Conservation (phyloP, 768 basidiomycete genomes). For the Boletellus emodensis region DNA sequence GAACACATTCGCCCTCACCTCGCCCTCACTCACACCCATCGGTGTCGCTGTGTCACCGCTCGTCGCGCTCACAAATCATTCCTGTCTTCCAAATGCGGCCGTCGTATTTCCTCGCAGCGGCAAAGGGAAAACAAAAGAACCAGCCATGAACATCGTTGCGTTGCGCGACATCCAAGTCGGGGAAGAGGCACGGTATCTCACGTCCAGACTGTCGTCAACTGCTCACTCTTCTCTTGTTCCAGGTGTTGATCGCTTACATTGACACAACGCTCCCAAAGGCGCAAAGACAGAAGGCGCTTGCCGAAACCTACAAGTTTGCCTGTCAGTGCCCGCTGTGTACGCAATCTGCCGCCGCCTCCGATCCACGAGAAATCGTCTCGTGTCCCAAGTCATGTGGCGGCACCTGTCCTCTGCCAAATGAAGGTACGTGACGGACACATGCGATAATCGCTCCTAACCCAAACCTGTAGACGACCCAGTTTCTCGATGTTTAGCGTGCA, state of each 20-base stretch:
- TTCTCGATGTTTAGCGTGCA: slow-evolving; percentile 55
- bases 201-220: background rate
- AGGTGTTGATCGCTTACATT: slow-evolving; percentile 83
- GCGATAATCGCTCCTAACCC: background rate
- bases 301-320: slow-evolving; percentile 73
- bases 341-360: slow-evolving; percentile 30
- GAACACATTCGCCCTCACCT: slow-evolving; percentile 86
- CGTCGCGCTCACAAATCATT: slow-evolving; percentile 82
- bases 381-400: slow-evolving; percentile 73
- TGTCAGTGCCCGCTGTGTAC: slow-evolving; percentile 67
- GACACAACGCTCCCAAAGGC: slow-evolving; percentile 70
- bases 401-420: slow-evolving; percentile 52
- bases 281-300: slow-evolving; percentile 52
- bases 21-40: slow-evolving; percentile 71
- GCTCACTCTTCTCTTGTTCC: background rate
- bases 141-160: slow-evolving; percentile 69
- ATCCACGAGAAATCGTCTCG: slow-evolving; percentile 63
- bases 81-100: slow-evolving; percentile 83
- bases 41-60: slow-evolving; percentile 82
- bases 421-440: slow-evolving; percentile 40
- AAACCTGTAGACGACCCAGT: slow-evolving; percentile 41
- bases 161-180: slow-evolving; percentile 56
- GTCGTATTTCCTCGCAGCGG: slow-evolving; percentile 79
- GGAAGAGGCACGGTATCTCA: slow-evolving; percentile 58
- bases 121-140: slow-evolving; percentile 40